A percentile compares a stretch with the other conserved stretches of the same genome.
Evolutionary conservation across 495 filamentous ascomycete species (phyloP).

Genomic region (Letharia columbiana): DNA sequence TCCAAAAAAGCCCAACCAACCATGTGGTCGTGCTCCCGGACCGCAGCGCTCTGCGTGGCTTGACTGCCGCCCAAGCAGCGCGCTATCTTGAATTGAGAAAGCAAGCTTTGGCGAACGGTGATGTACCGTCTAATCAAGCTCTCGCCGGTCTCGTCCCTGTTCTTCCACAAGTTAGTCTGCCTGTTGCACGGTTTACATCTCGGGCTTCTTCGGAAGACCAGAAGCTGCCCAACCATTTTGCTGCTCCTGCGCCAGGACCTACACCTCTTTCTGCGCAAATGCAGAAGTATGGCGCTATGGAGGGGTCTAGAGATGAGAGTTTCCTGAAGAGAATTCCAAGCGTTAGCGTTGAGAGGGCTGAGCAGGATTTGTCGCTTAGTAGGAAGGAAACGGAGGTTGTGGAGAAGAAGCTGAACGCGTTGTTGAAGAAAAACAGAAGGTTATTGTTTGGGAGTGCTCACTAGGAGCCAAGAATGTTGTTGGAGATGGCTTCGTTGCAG

Average conservation of each 20-base stretch:
- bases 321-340: slow-evolving; percentile 34
- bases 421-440: slow-evolving; percentile 40
- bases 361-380: slow-evolving; percentile 46
- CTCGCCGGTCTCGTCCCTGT: slow-evolving; percentile 5
- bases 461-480: background rate
- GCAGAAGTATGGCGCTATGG: slow-evolving; percentile 12
- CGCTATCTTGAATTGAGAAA: slow-evolving; percentile 59
- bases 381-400: slow-evolving; percentile 60
- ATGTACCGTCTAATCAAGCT: slow-evolving; percentile 7
- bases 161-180: background rate
- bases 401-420: slow-evolving; percentile 51
- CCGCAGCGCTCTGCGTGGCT: slow-evolving; percentile 66
- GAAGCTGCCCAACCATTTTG: slow-evolving; percentile 11
- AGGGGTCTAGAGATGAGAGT: slow-evolving; percentile 2
- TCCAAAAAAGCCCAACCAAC: slow-evolving; percentile 30
- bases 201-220: background rate
- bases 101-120: slow-evolving; percentile 8
- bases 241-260: background rate
- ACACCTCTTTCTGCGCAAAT: background rate
- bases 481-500: no score
- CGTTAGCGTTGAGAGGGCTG: slow-evolving; percentile 52
- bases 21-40: slow-evolving; percentile 49
- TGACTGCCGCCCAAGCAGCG: slow-evolving; percentile 67
- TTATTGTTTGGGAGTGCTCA: slow-evolving; percentile 17
- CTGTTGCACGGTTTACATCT: background rate